A percentile compares a stretch with the other conserved stretches of the same genome.
Evolutionary conservation across 345 rosid species (phyloP).

Genomic region (Isatis tinctoria): DNA sequence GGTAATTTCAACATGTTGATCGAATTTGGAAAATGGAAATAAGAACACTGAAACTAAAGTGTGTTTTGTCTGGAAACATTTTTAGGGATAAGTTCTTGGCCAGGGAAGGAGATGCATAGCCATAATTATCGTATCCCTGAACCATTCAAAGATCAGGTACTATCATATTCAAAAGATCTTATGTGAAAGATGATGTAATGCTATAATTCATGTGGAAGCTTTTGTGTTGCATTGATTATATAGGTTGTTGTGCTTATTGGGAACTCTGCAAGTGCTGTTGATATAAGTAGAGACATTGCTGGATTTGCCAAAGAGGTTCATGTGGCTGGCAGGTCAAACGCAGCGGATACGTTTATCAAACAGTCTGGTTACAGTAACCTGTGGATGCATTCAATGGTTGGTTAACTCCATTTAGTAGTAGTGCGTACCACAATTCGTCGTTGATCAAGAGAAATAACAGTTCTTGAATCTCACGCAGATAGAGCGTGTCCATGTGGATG

Average conservation of each 20-base stretch:
- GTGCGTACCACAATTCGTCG: neutral
- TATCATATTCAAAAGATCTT: neutral
- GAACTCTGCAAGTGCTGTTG: slow-evolving; percentile 59
- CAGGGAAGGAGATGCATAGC: slow-evolving; percentile 86
- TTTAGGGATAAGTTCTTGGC: slow-evolving; percentile 75
- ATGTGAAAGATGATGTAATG: neutral
- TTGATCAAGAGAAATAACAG: neutral
- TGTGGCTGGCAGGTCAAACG: slow-evolving; percentile 55
- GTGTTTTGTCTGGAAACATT: neutral
- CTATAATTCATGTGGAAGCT: neutral
- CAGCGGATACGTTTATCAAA: slow-evolving; percentile 39
- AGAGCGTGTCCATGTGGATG: slow-evolving; percentile 51
- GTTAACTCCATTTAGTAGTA: neutral
- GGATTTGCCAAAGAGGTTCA: slow-evolving; percentile 79
- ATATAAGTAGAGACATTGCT: slow-evolving; percentile 70
- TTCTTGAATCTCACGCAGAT: slow-evolving; percentile 44
- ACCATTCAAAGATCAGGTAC: slow-evolving; percentile 62
- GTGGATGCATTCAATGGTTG: slow-evolving; percentile 83
- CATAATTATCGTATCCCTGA: slow-evolving; percentile 73
- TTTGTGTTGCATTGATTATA: slow-evolving; percentile 11
- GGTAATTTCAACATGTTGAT: slow-evolving; percentile 32
- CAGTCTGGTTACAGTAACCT: slow-evolving; percentile 48
- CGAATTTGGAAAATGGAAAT: too few species aligned
- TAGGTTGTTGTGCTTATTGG: slow-evolving; percentile 77
- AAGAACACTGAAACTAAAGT: neutral